Evolutionary conservation across 768 basidiomycete genomes (phyloP).

Genomic region (Naganishia vaughanmartiniae): DNA sequence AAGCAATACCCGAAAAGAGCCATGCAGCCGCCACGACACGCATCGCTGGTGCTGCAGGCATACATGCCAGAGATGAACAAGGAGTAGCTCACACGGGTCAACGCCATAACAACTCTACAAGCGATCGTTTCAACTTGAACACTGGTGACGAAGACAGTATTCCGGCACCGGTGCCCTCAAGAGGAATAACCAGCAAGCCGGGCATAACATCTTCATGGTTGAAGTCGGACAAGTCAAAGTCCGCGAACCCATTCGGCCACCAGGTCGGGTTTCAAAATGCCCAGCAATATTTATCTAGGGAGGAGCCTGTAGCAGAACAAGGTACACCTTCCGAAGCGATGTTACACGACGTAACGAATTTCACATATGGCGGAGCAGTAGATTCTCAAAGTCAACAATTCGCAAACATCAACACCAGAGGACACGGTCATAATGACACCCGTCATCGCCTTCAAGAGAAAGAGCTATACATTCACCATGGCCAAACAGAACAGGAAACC

Average conservation of each 20-base stretch:
- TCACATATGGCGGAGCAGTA: constrained; percentile 11
- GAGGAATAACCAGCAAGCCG: not conserved
- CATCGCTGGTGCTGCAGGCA: too few species aligned
- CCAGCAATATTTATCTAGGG: not conserved
- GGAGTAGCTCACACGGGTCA: too few species aligned
- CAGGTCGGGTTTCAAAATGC: not conserved
- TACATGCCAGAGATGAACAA: too few species aligned
- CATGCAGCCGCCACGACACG: not conserved
- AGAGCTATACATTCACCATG: not conserved
- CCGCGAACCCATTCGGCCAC: not conserved
- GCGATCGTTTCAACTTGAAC: not conserved
- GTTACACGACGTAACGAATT: constrained; percentile 1
- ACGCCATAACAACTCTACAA: not conserved
- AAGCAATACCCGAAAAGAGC: not conserved
- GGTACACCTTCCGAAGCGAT: not conserved
- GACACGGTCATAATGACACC: not conserved
- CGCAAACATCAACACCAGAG: not conserved
- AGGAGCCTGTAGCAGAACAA: not conserved
- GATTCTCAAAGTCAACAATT: constrained; percentile 6
- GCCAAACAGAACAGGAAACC: constrained; percentile 1
- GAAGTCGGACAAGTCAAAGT: not conserved
- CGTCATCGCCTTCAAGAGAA: not conserved
- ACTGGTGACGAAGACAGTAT: not conserved
- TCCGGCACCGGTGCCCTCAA: not conserved
- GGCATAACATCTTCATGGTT: not conserved